Conservation (phyloP, 345 rosid species). For the Linum usitatissimum region DNA sequence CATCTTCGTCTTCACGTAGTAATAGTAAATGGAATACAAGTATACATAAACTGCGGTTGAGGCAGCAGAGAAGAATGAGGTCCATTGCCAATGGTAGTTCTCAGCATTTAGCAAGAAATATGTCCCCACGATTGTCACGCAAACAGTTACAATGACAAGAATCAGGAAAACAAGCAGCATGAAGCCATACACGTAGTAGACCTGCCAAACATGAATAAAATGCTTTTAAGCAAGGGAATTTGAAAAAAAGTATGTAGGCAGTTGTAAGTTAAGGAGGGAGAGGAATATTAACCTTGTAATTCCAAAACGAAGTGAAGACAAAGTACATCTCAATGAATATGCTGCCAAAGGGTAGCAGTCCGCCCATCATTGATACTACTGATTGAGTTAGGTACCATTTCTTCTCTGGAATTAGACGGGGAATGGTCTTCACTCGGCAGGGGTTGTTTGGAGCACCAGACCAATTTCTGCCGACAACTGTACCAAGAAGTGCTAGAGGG, state of each 20-base stretch:
- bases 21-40: conserved; percentile 78
- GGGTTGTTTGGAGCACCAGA: conserved; percentile 95
- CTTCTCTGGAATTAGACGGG: conserved; percentile 94
- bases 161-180: conserved; percentile 85
- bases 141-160: conserved; percentile 73
- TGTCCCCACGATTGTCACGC: conserved; percentile 89
- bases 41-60: conserved; percentile 88
- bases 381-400: conserved; percentile 93
- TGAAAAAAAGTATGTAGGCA: no score
- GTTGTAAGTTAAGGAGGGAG: no score
- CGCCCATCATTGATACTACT: conserved; percentile 89
- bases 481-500: conserved; percentile 90
- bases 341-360: conserved; percentile 87
- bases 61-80: conserved; percentile 89
- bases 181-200: conserved; percentile 87
- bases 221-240: no score
- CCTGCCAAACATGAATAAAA: conserved; percentile 32
- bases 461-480: conserved; percentile 89
- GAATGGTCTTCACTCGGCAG: conserved; percentile 92
- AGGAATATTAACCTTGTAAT: conserved; percentile 62
- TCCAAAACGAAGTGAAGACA: conserved; percentile 97
- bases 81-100: conserved; percentile 99
- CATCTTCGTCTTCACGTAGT: conserved; percentile 88
- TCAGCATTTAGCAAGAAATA: conserved; percentile 90
- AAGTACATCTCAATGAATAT: conserved; percentile 96